Evolutionary conservation across 345 rosid genomes (phyloP).

Genomic region (Bruguiera gymnorhiza): DNA sequence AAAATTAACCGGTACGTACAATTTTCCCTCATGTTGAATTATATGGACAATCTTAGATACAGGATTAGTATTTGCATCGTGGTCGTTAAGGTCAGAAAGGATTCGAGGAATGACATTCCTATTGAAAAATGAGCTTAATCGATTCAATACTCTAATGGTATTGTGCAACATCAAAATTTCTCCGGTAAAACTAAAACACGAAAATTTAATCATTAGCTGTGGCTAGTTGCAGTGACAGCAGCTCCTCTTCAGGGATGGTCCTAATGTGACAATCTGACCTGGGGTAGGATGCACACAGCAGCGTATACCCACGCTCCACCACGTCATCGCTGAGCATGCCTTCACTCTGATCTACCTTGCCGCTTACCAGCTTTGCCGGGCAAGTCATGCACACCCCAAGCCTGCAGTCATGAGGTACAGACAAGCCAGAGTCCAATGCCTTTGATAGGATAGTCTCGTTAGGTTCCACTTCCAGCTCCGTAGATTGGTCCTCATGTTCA

Average conservation of each 20-base stretch:
- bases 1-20: no score
- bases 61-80: no score
- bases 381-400: conserved; percentile 99
- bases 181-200: not conserved
- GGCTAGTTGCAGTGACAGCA: conserved; percentile 73
- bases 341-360: conserved; percentile 85
- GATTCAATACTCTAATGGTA: no score
- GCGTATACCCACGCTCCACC: conserved; percentile 67
- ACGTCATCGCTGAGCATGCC: conserved; percentile 99
- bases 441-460: conserved; percentile 81
- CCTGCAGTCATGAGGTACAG: conserved; percentile 83
- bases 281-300: conserved; percentile 79
- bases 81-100: no score
- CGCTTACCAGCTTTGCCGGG: conserved; percentile 71
- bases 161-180: conserved; percentile 8
- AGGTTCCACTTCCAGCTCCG: conserved; percentile 77
- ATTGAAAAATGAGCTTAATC: no score
- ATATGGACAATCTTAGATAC: no score
- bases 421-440: conserved; percentile 73
- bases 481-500: conserved; percentile 63
- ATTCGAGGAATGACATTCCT: no score
- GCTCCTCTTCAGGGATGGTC: conserved; percentile 90
- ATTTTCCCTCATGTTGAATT: no score
- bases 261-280: conserved; percentile 75
- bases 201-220: conserved; percentile 68